Evolutionary conservation across 352 stramenopile species (phyloP), one percentile per base, ranked within the genome.

Genomic region (Pythium oligandrum): DNA sequence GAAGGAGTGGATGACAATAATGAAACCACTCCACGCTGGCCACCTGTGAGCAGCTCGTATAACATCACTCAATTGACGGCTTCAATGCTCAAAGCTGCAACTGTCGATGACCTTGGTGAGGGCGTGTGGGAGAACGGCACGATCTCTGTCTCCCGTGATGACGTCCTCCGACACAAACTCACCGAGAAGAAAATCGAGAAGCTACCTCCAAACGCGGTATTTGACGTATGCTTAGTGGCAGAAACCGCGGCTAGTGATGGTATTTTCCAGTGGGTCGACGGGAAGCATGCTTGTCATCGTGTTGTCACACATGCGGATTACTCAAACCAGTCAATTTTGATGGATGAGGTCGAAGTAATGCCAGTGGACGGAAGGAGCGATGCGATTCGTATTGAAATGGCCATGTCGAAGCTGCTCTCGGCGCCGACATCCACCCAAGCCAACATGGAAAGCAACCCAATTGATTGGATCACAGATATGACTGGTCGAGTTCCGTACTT

Each of bases 51-150:
- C 10, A 91, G 78, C 48, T 59, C 48, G 0, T 91, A 72, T 55
- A 59, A 77, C 11, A 52, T 88, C 4, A 40, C 53, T 2, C 34
- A 60, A 1, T 55, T 93, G 39, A 83, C 72, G 9, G 64, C 75
- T 2, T 61, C 56, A 4, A 40, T 73, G 17, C 39, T 93, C 3
- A 91, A 93, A 49, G 54, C 55, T 10, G 77, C 83, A 6, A 44
- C 50, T 3, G 11, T 89, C 1, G 74, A 89, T 7, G 65, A 87
- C 2, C 55, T 93, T 8, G 73, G 75, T 2, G 60, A 57, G 6
- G 83, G 80, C 8, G 80, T 91, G 3, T 86, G 80, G 73, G 71
- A 77, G 10, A 93, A 93, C 44, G 79, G 76, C 9, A 88, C 80
- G 4, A 83, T 93, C 17, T 73, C 71, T 0, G 69, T 93, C 3